Percentiles rank a stretch among this genome's conserved stretches.
These are phyloP conservation scores for Russula griseocarnosa DNA, from an alignment of 768 basidiomycete species.

Conservation along the genomic window DNA sequence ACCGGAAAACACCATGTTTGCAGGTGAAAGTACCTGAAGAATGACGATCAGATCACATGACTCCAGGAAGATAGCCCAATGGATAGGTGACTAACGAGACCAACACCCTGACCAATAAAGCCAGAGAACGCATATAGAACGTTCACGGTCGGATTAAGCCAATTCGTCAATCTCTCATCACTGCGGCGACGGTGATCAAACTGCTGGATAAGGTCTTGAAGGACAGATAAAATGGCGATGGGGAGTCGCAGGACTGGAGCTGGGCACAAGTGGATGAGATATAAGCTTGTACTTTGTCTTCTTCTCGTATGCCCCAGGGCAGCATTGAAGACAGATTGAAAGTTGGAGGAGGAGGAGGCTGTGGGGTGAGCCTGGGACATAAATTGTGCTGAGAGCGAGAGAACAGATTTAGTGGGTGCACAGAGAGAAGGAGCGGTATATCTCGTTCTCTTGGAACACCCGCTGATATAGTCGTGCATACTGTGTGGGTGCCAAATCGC, in stretches of 20 bases:
- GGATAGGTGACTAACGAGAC: not conserved
- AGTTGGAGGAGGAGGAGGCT: not conserved
- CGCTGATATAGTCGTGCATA: too few relatives aligned
- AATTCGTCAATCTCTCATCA: not conserved
- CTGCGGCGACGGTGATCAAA: not conserved
- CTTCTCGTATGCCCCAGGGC: not conserved
- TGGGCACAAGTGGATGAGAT: not conserved
- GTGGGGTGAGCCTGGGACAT: not conserved
- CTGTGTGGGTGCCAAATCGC: too few relatives aligned
- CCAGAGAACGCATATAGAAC: not conserved
- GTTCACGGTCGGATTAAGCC: not conserved
- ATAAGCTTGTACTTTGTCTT: constrained; percentile 1
- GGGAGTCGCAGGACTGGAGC: constrained; percentile 4
- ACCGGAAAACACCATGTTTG: not conserved
- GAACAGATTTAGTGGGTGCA: not conserved
- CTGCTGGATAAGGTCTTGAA: not conserved
- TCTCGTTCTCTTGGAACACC: too few relatives aligned
- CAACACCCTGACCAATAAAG: not conserved
- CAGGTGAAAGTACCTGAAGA: not conserved
- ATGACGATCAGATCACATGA: not conserved
- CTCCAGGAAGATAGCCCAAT: too few relatives aligned
- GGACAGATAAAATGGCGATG: not conserved
- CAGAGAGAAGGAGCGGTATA: not conserved
- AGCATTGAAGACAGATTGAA: not conserved
- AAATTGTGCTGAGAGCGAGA: not conserved